A percentile compares a stretch with the other conserved stretches of the same genome.
phyloP scores from a whole-genome alignment of 2,329 filamentous ascomycete species.

The Fusarium solani-melongenae region DNA sequence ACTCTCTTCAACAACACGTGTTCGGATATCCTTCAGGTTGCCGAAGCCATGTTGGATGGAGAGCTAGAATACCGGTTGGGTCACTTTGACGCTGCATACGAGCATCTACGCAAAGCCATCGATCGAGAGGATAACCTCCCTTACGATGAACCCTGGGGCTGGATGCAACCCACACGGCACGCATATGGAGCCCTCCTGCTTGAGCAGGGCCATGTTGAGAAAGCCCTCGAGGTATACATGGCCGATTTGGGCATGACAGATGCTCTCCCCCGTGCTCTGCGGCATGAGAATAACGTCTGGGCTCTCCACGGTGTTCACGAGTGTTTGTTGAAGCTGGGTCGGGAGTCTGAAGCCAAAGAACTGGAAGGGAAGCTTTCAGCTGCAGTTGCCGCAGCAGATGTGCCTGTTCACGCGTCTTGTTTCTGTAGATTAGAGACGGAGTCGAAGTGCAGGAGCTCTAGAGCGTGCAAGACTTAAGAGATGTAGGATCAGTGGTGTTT shows the following conservation, averaged over 20 bases:
- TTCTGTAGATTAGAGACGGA: slow-evolving; percentile 16
- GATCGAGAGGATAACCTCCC: slow-evolving; percentile 70
- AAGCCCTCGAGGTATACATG: slow-evolving; percentile 67
- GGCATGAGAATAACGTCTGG: slow-evolving; percentile 81
- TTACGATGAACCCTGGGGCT: slow-evolving; percentile 82
- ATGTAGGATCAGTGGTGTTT: neutral
- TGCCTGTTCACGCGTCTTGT: slow-evolving; percentile 13
- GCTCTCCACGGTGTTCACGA: slow-evolving; percentile 79
- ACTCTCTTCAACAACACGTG: slow-evolving; percentile 59
- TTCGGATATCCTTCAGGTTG: slow-evolving; percentile 70
- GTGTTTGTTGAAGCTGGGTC: slow-evolving; percentile 66
- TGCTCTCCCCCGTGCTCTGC: slow-evolving; percentile 71
- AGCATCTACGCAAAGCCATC: slow-evolving; percentile 67
- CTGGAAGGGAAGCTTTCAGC: neutral
- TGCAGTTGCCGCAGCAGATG: slow-evolving; percentile 8
- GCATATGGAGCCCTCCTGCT: slow-evolving; percentile 76
- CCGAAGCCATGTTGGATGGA: slow-evolving; percentile 75
- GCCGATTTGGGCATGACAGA: slow-evolving; percentile 70
- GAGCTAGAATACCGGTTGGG: slow-evolving; percentile 77
- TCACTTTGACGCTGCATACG: slow-evolving; percentile 69
- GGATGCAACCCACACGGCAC: slow-evolving; percentile 81
- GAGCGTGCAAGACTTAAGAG: slow-evolving; percentile 42
- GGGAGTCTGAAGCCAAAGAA: slow-evolving; percentile 50
- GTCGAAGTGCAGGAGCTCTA: neutral
- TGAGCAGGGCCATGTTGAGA: slow-evolving; percentile 70